Percentiles rank a stretch among this genome's conserved stretches.
Conservation (phyloP, 2,329 filamentous ascomycete genomes). For the Claviceps sp. region DNA sequence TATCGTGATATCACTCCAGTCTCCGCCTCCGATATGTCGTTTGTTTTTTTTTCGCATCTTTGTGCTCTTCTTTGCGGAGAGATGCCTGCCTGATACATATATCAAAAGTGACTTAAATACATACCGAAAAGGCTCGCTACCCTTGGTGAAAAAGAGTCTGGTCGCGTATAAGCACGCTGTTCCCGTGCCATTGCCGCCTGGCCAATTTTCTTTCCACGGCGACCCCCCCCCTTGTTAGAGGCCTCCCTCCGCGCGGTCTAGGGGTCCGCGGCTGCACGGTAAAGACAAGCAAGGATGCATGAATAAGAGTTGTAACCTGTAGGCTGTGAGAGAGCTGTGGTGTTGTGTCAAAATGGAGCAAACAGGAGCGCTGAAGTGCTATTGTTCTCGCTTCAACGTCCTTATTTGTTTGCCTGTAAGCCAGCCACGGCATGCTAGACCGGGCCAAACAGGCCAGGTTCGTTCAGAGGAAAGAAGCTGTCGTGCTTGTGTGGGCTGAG, state of each 20-base stretch:
- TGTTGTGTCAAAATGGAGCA: background rate
- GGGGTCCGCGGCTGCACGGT: background rate
- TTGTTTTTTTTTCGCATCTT: no score
- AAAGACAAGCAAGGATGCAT: background rate
- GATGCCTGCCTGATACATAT: no score
- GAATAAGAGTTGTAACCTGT: background rate
- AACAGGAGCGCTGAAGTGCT: background rate
- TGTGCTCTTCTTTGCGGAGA: no score
- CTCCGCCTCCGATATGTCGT: no score
- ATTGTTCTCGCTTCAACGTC: background rate
- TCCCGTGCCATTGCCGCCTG: background rate
- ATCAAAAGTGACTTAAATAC: no score
- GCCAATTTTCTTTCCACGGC: background rate
- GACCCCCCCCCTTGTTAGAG: background rate
- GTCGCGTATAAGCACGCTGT: background rate
- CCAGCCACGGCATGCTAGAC: background rate
- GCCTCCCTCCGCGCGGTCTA: background rate
- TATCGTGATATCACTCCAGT: no score
- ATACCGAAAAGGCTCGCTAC: no score
- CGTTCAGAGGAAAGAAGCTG: constrained; percentile 1
- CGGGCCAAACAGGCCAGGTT: constrained; percentile 5
- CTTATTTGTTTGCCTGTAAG: background rate
- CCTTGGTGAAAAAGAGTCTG: background rate
- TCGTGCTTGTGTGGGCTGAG: constrained; percentile 1
- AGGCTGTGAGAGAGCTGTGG: background rate